These are phyloP conservation scores for Mycena galopus DNA, from an alignment of 768 basidiomycete species.

Conservation along the genomic window DNA sequence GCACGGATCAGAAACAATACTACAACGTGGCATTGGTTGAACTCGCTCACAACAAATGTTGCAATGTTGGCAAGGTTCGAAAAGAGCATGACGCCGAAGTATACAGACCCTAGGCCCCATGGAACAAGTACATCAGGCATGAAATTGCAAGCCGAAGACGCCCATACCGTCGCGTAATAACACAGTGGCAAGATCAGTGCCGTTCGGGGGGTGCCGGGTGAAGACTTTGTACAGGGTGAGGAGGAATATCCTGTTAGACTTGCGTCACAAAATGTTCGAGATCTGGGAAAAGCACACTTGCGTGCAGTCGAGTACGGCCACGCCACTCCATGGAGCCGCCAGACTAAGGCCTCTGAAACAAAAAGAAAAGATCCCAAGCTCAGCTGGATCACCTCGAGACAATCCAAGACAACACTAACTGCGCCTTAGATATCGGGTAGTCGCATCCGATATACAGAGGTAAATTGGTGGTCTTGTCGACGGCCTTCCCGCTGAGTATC, in stretches of 20 bases:
- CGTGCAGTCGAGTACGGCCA: conserved; percentile 29
- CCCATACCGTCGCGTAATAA: conserved; percentile 28
- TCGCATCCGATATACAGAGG: conserved; percentile 26
- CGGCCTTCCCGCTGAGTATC: conserved; percentile 10
- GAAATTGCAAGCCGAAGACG: not conserved
- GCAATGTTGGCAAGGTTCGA: conserved; percentile 29
- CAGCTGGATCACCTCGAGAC: not conserved
- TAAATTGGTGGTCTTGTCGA: not conserved
- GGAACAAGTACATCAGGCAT: not conserved
- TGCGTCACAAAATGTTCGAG: not conserved
- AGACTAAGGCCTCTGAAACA: conserved; percentile 23
- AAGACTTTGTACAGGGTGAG: conserved; percentile 28
- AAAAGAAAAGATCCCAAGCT: not conserved
- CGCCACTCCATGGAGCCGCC: conserved; percentile 24
- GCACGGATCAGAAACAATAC: not conserved
- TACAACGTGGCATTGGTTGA: too few relatives aligned
- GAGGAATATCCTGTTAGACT: conserved; percentile 26
- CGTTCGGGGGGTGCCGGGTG: not conserved
- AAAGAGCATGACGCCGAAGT: conserved; percentile 33
- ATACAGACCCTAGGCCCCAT: conserved; percentile 29
- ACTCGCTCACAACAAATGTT: conserved; percentile 33
- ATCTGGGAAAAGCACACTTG: not conserved
- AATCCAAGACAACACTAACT: conserved; percentile 24
- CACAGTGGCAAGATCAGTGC: conserved; percentile 15
- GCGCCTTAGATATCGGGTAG: not conserved